Conservation (phyloP, 1,139 yeast species). For the Scheffersomyces titani region DNA sequence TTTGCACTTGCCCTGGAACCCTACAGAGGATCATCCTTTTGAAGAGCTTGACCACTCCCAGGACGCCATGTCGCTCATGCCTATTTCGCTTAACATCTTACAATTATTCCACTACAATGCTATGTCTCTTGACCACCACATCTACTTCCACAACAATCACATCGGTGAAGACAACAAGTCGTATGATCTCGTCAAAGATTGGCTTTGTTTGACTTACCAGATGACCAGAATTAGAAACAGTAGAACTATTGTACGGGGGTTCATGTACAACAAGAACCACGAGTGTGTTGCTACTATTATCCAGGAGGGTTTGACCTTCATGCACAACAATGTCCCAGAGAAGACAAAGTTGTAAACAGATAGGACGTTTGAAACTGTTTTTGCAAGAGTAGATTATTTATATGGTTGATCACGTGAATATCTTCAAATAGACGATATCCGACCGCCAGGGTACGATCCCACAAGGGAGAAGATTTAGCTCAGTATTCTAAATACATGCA, state of each 20-base stretch:
- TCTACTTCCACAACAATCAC: slow-evolving; percentile 40
- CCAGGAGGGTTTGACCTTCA: slow-evolving; percentile 46
- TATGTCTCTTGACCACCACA: slow-evolving; percentile 50
- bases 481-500: neutral
- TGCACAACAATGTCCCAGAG: slow-evolving; percentile 30
- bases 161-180: slow-evolving; percentile 19
- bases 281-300: slow-evolving; percentile 41
- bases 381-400: neutral
- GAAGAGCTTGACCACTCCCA: slow-evolving; percentile 33
- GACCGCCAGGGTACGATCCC: neutral
- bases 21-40: slow-evolving; percentile 33
- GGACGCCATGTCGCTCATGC: slow-evolving; percentile 35
- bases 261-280: slow-evolving; percentile 34
- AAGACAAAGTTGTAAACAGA: slow-evolving; percentile 14
- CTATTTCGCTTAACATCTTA: slow-evolving; percentile 36
- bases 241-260: slow-evolving; percentile 42
- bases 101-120: slow-evolving; percentile 50
- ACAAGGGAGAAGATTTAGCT: neutral
- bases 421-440: neutral
- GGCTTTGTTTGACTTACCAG: slow-evolving; percentile 44
- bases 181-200: slow-evolving; percentile 39
- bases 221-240: slow-evolving; percentile 36
- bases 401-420: neutral
- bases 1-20: slow-evolving; percentile 48
- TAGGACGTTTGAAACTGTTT: neutral